These are phyloP conservation scores for Caloboletus firmus DNA, from an alignment of 1,284 basidiomycete genomes.

Conservation along the genomic window DNA sequence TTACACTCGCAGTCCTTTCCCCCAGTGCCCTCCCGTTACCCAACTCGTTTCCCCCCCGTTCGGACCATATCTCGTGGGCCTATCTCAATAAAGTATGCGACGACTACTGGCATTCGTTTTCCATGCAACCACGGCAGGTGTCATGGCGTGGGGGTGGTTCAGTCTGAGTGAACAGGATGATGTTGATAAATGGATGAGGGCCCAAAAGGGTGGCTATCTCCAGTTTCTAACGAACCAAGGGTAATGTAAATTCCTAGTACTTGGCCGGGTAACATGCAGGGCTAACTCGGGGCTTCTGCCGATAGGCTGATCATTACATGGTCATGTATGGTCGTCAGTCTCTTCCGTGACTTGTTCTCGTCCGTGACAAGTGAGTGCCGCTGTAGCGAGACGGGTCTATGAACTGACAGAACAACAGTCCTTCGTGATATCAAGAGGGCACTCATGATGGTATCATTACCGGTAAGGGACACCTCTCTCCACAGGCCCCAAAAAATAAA, in stretches of 20 bases:
- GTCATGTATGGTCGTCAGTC: slow-evolving; percentile 30
- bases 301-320: slow-evolving; percentile 26
- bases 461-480: slow-evolving; percentile 15
- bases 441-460: slow-evolving; percentile 32
- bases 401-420: slow-evolving; percentile 7
- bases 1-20: background rate
- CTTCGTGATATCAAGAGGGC: slow-evolving; percentile 18
- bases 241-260: slow-evolving; percentile 39
- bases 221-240: slow-evolving; percentile 79
- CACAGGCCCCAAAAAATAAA: background rate
- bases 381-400: background rate
- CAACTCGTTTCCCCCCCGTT: background rate
- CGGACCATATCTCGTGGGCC: background rate
- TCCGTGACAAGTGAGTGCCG: slow-evolving; percentile 18
- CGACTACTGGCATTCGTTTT: slow-evolving; percentile 27
- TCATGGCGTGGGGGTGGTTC: slow-evolving; percentile 52
- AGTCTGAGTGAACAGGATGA: background rate
- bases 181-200: slow-evolving; percentile 34
- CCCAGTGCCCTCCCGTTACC: background rate
- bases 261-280: background rate
- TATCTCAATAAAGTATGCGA: slow-evolving; percentile 12
- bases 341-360: slow-evolving; percentile 30
- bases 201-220: slow-evolving; percentile 62
- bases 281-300: background rate
- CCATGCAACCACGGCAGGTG: slow-evolving; percentile 41